Evolutionary conservation across 768 basidiomycete genomes (phyloP).

Genomic region (Xerocomus spinulosus): DNA sequence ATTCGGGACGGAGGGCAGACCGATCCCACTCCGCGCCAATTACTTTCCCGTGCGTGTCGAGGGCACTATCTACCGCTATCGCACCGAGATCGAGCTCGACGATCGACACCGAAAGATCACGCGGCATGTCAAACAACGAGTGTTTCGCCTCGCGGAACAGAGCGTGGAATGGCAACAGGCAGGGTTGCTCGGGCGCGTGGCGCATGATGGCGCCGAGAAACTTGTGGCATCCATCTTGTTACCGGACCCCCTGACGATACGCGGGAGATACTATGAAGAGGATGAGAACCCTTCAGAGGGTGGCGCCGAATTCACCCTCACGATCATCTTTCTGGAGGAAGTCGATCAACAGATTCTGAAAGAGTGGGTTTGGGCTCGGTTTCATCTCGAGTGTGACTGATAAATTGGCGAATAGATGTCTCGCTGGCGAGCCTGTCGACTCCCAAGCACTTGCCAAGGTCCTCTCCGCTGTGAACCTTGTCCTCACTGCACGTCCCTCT

Average conservation of each 20-base stretch:
- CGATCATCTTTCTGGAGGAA: conserved; percentile 36
- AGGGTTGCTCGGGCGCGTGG: conserved; percentile 34
- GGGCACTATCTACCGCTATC: conserved; percentile 40
- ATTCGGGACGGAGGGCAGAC: conserved; percentile 39
- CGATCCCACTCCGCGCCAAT: conserved; percentile 44
- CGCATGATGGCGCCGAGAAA: conserved; percentile 43
- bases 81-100: conserved; percentile 26
- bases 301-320: conserved; percentile 34
- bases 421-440: conserved; percentile 51
- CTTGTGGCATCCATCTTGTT: conserved; percentile 38
- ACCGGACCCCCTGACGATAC: conserved; percentile 39
- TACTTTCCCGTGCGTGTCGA: conserved; percentile 43
- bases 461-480: conserved; percentile 45
- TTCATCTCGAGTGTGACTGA: conserved; percentile 16
- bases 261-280: conserved; percentile 36
- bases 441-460: conserved; percentile 51
- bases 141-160: conserved; percentile 44
- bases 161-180: conserved; percentile 35
- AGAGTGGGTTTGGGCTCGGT: conserved; percentile 18
- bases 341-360: conserved; percentile 27
- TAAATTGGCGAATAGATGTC: conserved; percentile 39
- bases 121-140: conserved; percentile 37
- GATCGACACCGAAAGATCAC: conserved; percentile 17
- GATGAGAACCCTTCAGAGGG: conserved; percentile 29
- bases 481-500: conserved; percentile 40